Conservation (phyloP, 106 monocot species). For the Dioscorea zingiberensis region DNA sequence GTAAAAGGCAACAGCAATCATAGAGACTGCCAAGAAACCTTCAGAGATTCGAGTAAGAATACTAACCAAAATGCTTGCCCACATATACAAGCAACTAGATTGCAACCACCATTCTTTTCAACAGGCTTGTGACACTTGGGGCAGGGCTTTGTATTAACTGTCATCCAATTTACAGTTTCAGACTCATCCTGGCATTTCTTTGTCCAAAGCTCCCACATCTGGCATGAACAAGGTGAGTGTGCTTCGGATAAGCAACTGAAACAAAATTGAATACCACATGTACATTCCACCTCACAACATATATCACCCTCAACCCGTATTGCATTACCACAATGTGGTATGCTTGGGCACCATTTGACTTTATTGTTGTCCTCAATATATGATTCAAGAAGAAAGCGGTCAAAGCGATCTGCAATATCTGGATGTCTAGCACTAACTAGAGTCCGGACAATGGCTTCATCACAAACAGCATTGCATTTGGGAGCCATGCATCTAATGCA, state of each 20-base stretch:
- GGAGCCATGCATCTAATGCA: conserved; percentile 78
- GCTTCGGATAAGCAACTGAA: conserved; percentile 75
- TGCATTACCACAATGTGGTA: conserved; percentile 95
- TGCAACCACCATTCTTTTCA: conserved; percentile 96
- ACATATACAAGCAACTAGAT: conserved; percentile 87
- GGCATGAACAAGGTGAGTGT: conserved; percentile 91
- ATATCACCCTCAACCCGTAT: conserved; percentile 75
- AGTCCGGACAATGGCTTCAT: conserved; percentile 59
- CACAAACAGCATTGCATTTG: conserved; percentile 67
- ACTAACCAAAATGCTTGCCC: conserved; percentile 93
- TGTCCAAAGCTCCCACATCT: conserved; percentile 88
- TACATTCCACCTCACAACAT: conserved; percentile 82
- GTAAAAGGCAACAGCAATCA: too few relatives aligned
- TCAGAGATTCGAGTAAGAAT: too few relatives aligned
- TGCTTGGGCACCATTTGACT: too few relatives aligned
- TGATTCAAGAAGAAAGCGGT: conserved; percentile 79
- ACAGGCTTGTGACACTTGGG: conserved; percentile 90
- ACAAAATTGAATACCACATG: conserved; percentile 89
- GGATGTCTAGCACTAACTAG: conserved; percentile 53
- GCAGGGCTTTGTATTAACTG: conserved; percentile 83
- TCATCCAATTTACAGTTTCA: conserved; percentile 93
- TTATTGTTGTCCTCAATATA: conserved; percentile 95
- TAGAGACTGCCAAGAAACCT: too few relatives aligned
- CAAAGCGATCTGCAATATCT: conserved; percentile 76
- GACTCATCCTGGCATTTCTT: conserved; percentile 91